Conservation (phyloP, 106 monocot genomes). For the Acorus calamus region DNA sequence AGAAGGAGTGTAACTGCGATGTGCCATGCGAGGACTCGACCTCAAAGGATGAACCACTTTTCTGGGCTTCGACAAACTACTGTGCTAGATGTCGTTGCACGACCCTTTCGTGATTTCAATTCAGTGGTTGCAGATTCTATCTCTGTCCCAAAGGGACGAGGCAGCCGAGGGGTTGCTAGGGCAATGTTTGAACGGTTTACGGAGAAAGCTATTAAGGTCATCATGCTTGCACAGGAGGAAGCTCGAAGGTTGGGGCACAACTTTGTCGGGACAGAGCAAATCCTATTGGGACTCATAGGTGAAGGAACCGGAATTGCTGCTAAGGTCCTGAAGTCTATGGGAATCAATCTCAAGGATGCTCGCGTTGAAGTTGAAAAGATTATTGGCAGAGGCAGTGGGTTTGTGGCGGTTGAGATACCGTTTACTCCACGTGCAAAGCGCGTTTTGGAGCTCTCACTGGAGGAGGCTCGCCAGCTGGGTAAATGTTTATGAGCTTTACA, state of each 20-base stretch:
- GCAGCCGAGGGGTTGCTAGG: conserved; percentile 21
- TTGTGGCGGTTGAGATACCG: conserved; percentile 16
- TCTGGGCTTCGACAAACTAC: conserved; percentile 25
- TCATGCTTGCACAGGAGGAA: conserved; percentile 31
- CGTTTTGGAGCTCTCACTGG: conserved; percentile 30
- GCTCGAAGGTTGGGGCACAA: conserved; percentile 51
- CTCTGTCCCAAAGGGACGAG: conserved; percentile 23
- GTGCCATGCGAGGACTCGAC: conserved; percentile 3
- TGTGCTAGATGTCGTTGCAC: conserved; percentile 23
- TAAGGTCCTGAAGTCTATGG: conserved; percentile 74
- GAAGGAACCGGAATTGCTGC: conserved; percentile 76
- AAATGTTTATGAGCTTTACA: conserved; percentile 3
- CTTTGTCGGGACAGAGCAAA: conserved; percentile 73
- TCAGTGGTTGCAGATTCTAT: conserved; percentile 29
- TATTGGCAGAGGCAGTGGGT: conserved; percentile 34
- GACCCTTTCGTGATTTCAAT: conserved; percentile 18
- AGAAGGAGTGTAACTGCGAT: conserved; percentile 21
- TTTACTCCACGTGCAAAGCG: conserved; percentile 18
- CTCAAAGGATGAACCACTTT: conserved; percentile 24
- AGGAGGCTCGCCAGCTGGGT: conserved; percentile 72
- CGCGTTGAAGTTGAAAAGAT: conserved; percentile 78
- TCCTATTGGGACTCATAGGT: conserved; percentile 61
- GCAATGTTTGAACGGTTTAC: conserved; percentile 83
- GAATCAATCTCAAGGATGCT: conserved; percentile 79
- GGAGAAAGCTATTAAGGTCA: conserved; percentile 76